These are phyloP conservation scores for Tolypocladium album DNA, from an alignment of 2,329 filamentous ascomycete species.

Conservation along the genomic window DNA sequence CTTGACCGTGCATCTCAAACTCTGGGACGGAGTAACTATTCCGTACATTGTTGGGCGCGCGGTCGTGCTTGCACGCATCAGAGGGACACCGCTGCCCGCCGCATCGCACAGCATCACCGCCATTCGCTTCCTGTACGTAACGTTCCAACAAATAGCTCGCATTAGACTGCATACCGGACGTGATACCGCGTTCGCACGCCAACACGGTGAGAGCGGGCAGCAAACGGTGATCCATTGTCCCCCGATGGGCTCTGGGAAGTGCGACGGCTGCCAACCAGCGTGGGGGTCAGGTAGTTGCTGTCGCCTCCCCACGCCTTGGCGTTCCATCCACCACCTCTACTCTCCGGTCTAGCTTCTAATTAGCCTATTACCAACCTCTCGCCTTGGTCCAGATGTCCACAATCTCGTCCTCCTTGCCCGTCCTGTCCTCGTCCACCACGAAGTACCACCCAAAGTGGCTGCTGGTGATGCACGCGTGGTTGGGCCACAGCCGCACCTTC, in stretches of 20 bases:
- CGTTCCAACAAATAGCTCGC: background rate
- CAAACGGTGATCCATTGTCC: background rate
- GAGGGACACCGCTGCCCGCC: too few relatives aligned
- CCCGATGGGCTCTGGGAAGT: background rate
- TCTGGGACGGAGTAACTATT: too few relatives aligned
- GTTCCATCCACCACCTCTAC: background rate
- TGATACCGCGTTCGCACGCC: background rate
- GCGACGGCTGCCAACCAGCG: background rate
- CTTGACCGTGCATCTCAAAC: background rate
- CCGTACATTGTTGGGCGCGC: background rate
- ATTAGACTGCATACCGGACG: background rate
- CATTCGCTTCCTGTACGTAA: background rate
- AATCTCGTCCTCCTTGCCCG: slow-evolving; percentile 45
- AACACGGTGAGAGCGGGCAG: background rate
- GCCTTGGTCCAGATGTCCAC: slow-evolving; percentile 58
- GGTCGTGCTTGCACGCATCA: background rate
- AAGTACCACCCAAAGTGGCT: slow-evolving; percentile 64
- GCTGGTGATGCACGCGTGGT: slow-evolving; percentile 70
- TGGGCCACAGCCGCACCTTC: slow-evolving; percentile 63
- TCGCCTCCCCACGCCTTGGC: background rate
- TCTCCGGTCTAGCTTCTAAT: background rate
- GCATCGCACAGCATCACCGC: background rate
- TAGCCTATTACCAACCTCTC: slow-evolving; percentile 11
- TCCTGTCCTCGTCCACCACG: slow-evolving; percentile 53
- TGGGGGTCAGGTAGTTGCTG: background rate